phyloP scores from a whole-genome alignment of 257 asterid genomes.

The Ligustrum vulgare region DNA sequence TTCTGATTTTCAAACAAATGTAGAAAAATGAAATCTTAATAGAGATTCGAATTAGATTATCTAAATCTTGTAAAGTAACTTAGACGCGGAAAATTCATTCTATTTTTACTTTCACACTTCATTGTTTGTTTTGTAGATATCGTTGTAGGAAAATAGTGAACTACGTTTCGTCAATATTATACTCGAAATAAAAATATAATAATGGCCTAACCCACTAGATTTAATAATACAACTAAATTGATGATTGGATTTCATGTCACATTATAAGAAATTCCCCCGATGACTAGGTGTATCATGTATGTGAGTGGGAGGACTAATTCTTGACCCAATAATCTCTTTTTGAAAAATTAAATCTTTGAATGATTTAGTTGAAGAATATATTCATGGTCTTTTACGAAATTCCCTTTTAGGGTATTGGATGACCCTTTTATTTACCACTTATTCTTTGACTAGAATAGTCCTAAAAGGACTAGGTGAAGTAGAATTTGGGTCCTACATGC shows the following conservation, averaged over 20 bases:
- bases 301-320: constrained; percentile 32
- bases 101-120: background rate
- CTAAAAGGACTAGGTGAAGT: background rate
- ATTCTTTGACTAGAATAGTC: constrained; percentile 41
- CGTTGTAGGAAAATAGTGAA: constrained; percentile 6
- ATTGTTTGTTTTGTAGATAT: background rate
- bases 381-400: constrained; percentile 37
- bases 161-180: background rate
- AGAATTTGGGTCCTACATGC: background rate
- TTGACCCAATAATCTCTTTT: constrained; percentile 20
- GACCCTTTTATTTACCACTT: constrained; percentile 27
- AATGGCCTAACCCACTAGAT: constrained; percentile 26
- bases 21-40: constrained; percentile 4
- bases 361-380: constrained; percentile 31
- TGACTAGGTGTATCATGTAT: constrained; percentile 16
- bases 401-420: constrained; percentile 23
- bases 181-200: background rate
- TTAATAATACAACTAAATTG: background rate
- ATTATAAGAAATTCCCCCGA: constrained; percentile 14
- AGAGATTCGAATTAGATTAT: constrained; percentile 23
- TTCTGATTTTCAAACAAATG: background rate
- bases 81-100: background rate
- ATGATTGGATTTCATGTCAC: constrained; percentile 32
- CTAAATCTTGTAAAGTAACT: constrained; percentile 13
- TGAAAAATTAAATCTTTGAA: constrained; percentile 32